These are phyloP conservation scores for Grigorovia jiainica DNA, from an alignment of 805 yeast species.

Conservation along the genomic window DNA sequence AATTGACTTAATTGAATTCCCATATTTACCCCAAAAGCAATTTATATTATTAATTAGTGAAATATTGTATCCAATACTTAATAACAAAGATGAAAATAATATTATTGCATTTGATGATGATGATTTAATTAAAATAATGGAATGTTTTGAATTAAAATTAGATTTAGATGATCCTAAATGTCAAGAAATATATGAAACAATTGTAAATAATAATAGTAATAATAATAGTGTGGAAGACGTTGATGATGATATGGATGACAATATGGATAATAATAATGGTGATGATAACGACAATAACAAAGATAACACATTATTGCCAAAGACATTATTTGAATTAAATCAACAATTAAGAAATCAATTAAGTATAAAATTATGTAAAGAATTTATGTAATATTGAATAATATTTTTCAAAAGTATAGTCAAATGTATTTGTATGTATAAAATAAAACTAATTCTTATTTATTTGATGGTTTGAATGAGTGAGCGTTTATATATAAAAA, in stretches of 20 bases:
- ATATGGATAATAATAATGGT: background rate
- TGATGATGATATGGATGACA: background rate
- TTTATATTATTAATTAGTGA: conserved; percentile 18
- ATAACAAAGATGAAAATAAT: conserved; percentile 8
- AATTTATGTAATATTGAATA: conserved; percentile 18
- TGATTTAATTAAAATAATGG: conserved; percentile 15
- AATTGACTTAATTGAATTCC: conserved; percentile 19
- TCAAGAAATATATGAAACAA: conserved; percentile 10
- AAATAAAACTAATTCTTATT: too few species aligned
- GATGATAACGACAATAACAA: background rate
- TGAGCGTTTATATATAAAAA: too few species aligned
- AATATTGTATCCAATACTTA: conserved; percentile 22
- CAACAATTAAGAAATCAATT: conserved; percentile 15
- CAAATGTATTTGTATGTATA: too few species aligned
- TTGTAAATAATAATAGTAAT: conserved; percentile 6
- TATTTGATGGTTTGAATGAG: too few species aligned
- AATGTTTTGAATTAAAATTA: conserved; percentile 18
- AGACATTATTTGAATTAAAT: conserved; percentile 9
- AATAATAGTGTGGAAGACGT: too few species aligned
- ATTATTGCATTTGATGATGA: conserved; percentile 20
- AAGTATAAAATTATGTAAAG: conserved; percentile 24
- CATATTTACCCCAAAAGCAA: conserved; percentile 23
- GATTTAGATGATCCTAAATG: conserved; percentile 14
- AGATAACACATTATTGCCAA: conserved; percentile 9
- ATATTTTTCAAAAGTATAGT: too few species aligned